Percentiles rank a stretch among this genome's conserved stretches.
These are phyloP conservation scores for Pyronema domesticum DNA, from an alignment of 495 filamentous ascomycete species.

Conservation along the genomic window DNA sequence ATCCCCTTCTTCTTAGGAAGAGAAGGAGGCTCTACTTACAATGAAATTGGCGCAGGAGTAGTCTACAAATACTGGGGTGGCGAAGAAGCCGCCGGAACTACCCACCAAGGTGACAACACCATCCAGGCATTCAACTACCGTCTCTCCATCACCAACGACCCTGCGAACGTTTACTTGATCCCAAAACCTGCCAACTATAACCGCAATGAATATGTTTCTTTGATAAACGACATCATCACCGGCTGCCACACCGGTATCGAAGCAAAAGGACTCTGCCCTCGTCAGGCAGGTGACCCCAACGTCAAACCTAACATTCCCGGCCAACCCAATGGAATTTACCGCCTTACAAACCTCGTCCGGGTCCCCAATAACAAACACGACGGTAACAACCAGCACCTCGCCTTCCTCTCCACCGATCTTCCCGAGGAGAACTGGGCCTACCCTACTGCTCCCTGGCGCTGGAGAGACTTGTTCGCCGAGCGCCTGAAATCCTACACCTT, in stretches of 20 bases:
- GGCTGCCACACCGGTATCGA: constrained; percentile 4
- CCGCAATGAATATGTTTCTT: constrained; percentile 1
- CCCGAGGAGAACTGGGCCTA: constrained; percentile 5
- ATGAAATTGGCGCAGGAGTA: not conserved
- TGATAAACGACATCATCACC: constrained; percentile 3
- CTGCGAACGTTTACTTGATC: not conserved
- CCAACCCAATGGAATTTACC: not conserved
- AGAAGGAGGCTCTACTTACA: not conserved
- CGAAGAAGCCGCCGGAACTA: not conserved
- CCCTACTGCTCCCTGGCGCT: not conserved
- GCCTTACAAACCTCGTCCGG: not conserved
- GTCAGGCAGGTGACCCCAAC: not conserved
- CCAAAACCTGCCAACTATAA: not conserved
- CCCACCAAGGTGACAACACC: constrained; percentile 1
- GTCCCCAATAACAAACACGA: constrained; percentile 3
- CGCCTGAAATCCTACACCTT: constrained; percentile 3
- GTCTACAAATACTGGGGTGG: constrained; percentile 7
- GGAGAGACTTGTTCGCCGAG: constrained; percentile 3
- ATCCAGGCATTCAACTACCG: constrained; percentile 10
- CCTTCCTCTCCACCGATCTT: constrained; percentile 4
- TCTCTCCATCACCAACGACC: constrained; percentile 3
- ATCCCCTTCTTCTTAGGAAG: not conserved
- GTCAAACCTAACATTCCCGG: not conserved
- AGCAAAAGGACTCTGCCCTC: not conserved
- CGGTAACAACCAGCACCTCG: constrained; percentile 7